Base-by-base conservation (phyloP, 441 rosid species). In the Gossypium schwendimanii region DNA sequence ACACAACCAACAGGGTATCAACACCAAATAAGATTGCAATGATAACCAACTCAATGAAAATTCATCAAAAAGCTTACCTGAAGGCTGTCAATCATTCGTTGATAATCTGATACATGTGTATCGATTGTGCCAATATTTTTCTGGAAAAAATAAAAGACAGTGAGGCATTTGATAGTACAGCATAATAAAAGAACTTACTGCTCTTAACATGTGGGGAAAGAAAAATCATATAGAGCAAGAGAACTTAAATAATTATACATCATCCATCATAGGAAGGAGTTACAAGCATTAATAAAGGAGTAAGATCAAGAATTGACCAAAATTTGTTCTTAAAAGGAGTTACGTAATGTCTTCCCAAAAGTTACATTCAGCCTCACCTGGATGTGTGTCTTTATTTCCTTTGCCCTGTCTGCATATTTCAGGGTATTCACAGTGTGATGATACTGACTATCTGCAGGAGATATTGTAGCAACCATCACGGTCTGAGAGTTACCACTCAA, bases 401-500 rank as follows among this genome's bases (percentile, higher is more conserved):
- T 94, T 49, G 97, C 98, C 77, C 97, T 78, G 80, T 94, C 92
- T 21, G 98, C 98, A 87, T 94, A 92, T 84, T 90, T 94, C 83
- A 94, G 71, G 70, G 98, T 90, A 84, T 94, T 94, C 73, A 94
- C 82, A 20, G 93, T 92, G 72, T 94, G 98, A 85, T 89, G 92
- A 82, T 91, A 94, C 73, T 94, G 97, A 82, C 79, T 71, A 76
- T 79, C 87, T 17, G 91, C 92, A 14, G 97, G 97, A 71, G 98
- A 94, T 82, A 94, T 71, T 21, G 98, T 84, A 58, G 94, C 94
- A 71, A 94, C 91, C 97, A 94, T 92, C 79, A 94, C 88, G 54
- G 90, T 82, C 72, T 83, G 91, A 65, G 82, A 82, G 80, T 82
- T 88, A 76, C 96, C 88, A 81, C 92, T 85, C 72, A 87, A 81